Evolutionary conservation across 148 eudicot species (phyloP).

Genomic region (Salicornia ramosissima): DNA sequence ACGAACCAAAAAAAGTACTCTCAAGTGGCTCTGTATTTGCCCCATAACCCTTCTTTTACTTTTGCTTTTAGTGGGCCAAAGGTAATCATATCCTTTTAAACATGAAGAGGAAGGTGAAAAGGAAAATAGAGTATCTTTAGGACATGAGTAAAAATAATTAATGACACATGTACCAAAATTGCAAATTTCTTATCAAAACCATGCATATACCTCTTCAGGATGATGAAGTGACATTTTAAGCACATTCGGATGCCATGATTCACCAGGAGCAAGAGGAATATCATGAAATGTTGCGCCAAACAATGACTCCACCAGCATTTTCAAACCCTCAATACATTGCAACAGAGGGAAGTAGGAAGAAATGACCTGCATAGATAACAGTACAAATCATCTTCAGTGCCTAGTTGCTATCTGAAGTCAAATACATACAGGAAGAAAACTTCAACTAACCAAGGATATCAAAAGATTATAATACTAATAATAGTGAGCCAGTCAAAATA

Average conservation of each 20-base stretch:
- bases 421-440: background rate
- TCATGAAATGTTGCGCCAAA: slow-evolving; percentile 67
- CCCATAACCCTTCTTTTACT: too few relatives aligned
- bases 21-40: too few relatives aligned
- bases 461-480: background rate
- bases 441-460: slow-evolving; percentile 12
- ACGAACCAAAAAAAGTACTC: background rate
- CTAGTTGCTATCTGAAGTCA: background rate
- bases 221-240: slow-evolving; percentile 85
- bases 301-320: slow-evolving; percentile 71
- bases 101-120: too few relatives aligned
- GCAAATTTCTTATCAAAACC: slow-evolving; percentile 9
- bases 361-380: slow-evolving; percentile 49
- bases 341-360: slow-evolving; percentile 83
- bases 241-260: slow-evolving; percentile 98
- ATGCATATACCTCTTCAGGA: slow-evolving; percentile 72
- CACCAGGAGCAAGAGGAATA: slow-evolving; percentile 78
- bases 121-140: background rate
- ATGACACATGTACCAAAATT: background rate
- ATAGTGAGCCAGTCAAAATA: background rate
- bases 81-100: too few relatives aligned
- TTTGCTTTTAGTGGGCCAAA: too few relatives aligned
- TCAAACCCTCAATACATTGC: slow-evolving; percentile 86
- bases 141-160: background rate
- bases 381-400: slow-evolving; percentile 12